phyloP scores from a whole-genome alignment of 228 moss, liverwort and hornwort genomes.

The Sphagnum magellanicum region DNA sequence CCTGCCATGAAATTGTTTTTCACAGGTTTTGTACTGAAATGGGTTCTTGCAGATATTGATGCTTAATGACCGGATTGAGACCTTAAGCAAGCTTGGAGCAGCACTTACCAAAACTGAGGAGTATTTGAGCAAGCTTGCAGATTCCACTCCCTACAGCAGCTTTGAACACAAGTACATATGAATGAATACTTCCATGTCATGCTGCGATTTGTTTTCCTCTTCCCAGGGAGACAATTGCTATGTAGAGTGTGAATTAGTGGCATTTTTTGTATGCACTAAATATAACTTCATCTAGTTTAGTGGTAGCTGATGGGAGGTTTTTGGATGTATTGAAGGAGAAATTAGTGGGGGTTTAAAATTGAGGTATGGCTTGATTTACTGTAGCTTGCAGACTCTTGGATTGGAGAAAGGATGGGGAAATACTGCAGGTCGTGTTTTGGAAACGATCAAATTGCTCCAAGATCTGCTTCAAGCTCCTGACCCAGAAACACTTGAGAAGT shows the following conservation, averaged over 20 bases:
- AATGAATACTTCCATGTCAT: too few relatives aligned
- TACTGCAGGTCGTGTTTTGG: constrained; percentile 75
- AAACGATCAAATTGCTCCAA: constrained; percentile 56
- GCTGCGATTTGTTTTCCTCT: too few relatives aligned
- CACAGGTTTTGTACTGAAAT: background rate
- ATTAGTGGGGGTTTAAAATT: too few relatives aligned
- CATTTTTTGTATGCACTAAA: too few relatives aligned
- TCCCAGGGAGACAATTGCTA: too few relatives aligned
- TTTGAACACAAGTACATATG: constrained; percentile 55
- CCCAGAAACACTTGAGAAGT: constrained; percentile 64
- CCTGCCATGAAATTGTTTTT: background rate
- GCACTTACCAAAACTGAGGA: constrained; percentile 72
- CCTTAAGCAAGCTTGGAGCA: constrained; percentile 48
- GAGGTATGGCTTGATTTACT: background rate
- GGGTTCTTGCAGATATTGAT: constrained; percentile 52
- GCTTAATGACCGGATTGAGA: constrained; percentile 72
- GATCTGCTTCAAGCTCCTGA: constrained; percentile 93
- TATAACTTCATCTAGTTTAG: too few relatives aligned
- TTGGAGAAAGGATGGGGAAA: constrained; percentile 95
- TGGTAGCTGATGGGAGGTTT: too few relatives aligned
- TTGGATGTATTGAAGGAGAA: too few relatives aligned
- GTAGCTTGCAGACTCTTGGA: constrained; percentile 76
- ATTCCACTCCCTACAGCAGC: constrained; percentile 34
- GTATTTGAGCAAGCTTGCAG: constrained; percentile 35
- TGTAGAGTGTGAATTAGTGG: too few relatives aligned